Percentiles rank a stretch among this genome's conserved stretches.
Evolutionary conservation across 208 protist genomes (phyloP).

Genomic region (Trichomonas vaginalis): DNA sequence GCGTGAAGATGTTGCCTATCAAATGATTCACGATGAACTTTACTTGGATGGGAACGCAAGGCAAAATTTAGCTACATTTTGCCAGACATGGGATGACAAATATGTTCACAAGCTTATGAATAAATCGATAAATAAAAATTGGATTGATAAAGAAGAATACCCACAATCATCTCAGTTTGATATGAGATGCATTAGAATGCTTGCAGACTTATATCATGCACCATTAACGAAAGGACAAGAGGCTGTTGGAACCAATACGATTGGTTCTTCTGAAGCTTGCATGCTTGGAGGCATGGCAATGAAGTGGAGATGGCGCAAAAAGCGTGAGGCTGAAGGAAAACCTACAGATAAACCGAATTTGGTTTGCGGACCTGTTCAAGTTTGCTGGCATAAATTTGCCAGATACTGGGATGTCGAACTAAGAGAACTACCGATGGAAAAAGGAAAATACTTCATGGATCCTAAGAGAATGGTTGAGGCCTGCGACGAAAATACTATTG

Average conservation of each 20-base stretch:
- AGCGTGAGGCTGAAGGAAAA: background rate
- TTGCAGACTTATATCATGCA: background rate
- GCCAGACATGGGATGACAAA: background rate
- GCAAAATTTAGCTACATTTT: conserved; percentile 17
- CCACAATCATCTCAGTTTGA: background rate
- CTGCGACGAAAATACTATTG: conserved; percentile 20
- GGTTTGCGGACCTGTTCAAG: background rate
- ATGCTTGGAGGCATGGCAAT: conserved; percentile 20
- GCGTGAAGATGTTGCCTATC: conserved; percentile 1
- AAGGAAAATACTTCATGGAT: background rate
- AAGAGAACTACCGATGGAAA: background rate
- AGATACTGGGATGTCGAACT: conserved; percentile 7
- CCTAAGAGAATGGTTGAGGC: background rate
- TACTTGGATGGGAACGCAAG: background rate
- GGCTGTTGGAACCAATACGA: background rate
- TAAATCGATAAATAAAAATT: background rate
- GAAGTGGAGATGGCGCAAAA: background rate
- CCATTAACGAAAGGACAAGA: background rate
- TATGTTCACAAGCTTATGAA: conserved; percentile 14
- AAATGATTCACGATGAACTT: conserved; percentile 24
- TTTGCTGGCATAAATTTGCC: conserved; percentile 22
- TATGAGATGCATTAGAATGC: conserved; percentile 11
- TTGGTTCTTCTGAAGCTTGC: conserved; percentile 19
- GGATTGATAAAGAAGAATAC: conserved; percentile 19
- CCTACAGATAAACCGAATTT: conserved; percentile 19